Conservation (phyloP, 2,329 filamentous ascomycete species). For the Penicillium sp. region DNA sequence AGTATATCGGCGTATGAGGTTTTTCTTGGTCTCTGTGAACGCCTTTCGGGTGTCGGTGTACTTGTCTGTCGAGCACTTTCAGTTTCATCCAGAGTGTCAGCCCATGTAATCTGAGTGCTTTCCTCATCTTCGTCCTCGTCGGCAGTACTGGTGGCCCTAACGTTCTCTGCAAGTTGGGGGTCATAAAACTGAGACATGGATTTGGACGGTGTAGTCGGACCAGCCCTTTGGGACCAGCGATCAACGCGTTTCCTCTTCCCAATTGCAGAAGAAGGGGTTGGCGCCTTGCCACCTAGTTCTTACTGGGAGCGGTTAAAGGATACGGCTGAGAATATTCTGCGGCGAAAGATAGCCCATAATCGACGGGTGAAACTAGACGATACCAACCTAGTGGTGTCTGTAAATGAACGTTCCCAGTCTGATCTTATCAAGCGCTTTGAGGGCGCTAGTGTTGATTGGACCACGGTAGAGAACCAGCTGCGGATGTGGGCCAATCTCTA, state of each 20-base stretch:
- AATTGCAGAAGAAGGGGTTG: too few relatives aligned
- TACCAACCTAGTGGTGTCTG: constrained; percentile 20
- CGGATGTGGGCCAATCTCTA: not conserved
- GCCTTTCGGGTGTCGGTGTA: not conserved
- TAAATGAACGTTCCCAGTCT: not conserved
- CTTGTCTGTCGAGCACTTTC: not conserved
- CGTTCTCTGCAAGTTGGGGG: too few relatives aligned
- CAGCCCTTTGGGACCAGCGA: too few relatives aligned
- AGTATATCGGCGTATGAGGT: not conserved
- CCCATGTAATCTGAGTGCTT: not conserved
- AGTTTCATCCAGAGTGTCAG: not conserved
- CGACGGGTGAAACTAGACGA: constrained; percentile 27
- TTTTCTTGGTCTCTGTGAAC: not conserved
- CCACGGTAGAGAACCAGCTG: not conserved
- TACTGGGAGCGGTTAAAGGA: constrained; percentile 24
- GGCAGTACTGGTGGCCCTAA: too few relatives aligned
- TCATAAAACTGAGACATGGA: too few relatives aligned
- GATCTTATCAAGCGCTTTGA: not conserved
- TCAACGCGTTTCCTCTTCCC: too few relatives aligned
- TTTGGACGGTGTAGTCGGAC: too few relatives aligned
- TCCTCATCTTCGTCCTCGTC: too few relatives aligned
- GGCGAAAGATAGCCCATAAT: constrained; percentile 22
- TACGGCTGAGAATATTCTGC: constrained; percentile 18
- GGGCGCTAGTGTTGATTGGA: not conserved
- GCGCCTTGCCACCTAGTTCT: constrained; percentile 16